Percentiles rank a stretch among this genome's conserved stretches.
Conservation (phyloP, 352 stramenopile genomes). For the Phytophthora cactorum region DNA sequence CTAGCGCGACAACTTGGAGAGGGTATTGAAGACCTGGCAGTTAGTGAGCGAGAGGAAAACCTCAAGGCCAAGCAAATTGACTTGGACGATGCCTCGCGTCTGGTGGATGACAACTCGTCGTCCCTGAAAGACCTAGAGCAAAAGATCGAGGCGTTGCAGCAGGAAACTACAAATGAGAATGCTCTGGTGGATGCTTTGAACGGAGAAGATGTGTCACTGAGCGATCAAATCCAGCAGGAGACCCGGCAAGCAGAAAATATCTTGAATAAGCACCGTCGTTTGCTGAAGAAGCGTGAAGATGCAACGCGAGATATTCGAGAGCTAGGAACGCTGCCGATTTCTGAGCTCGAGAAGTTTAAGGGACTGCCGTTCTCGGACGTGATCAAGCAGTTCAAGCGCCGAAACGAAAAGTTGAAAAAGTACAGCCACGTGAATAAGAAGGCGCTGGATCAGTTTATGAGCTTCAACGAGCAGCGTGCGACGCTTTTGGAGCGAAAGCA, state of each 20-base stretch:
- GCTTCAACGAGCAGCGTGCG: constrained; percentile 94
- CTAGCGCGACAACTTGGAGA: constrained; percentile 63
- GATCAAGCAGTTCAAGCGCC: constrained; percentile 94
- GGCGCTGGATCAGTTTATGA: constrained; percentile 99
- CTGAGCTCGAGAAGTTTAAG: constrained; percentile 94
- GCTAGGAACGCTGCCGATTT: constrained; percentile 95
- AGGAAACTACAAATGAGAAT: constrained; percentile 59
- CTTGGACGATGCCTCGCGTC: constrained; percentile 79
- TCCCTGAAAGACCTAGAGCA: constrained; percentile 70
- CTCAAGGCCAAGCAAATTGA: constrained; percentile 92
- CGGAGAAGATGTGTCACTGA: constrained; percentile 62
- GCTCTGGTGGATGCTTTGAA: constrained; percentile 56
- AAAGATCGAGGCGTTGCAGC: constrained; percentile 60
- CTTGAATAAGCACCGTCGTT: constrained; percentile 75
- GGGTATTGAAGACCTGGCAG: constrained; percentile 63
- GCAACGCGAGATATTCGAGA: constrained; percentile 97
- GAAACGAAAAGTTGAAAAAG: constrained; percentile 97
- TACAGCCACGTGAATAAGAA: constrained; percentile 99
- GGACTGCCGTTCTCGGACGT: constrained; percentile 89
- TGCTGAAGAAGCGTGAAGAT: constrained; percentile 93
- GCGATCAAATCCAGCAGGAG: constrained; percentile 88
- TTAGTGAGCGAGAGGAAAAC: constrained; percentile 69
- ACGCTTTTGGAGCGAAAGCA: constrained; percentile 94
- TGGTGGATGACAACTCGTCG: constrained; percentile 70
- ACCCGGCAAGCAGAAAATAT: constrained; percentile 83